Evolutionary conservation across 2,329 filamentous ascomycete species (phyloP).

Genomic region (Arthrinium puccinioides): DNA sequence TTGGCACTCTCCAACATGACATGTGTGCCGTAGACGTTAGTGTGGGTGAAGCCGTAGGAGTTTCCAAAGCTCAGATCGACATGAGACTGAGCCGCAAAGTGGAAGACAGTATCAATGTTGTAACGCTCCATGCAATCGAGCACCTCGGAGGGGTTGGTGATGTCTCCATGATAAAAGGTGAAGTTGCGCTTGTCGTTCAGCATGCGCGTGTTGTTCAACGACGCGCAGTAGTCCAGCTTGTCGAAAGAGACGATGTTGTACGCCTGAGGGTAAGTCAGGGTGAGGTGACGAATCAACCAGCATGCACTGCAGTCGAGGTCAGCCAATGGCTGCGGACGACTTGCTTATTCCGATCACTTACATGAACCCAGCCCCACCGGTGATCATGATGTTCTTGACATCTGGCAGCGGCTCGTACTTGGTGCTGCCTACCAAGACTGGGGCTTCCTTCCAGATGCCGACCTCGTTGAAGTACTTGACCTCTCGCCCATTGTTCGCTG

Average conservation of each 20-base stretch:
- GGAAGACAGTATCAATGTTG: conserved; percentile 72
- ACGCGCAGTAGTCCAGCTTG: conserved; percentile 77
- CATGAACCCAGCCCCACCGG: conserved; percentile 82
- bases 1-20: conserved; percentile 71
- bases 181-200: conserved; percentile 66
- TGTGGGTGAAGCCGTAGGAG: conserved; percentile 73
- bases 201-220: conserved; percentile 69
- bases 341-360: conserved; percentile 31
- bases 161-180: conserved; percentile 71
- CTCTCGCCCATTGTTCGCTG: no score
- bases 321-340: conserved; percentile 11
- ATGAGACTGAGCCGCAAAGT: conserved; percentile 81
- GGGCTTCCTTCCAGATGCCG: conserved; percentile 65
- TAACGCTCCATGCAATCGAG: conserved; percentile 63
- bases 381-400: conserved; percentile 76
- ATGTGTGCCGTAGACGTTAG: conserved; percentile 80
- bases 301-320: conserved; percentile 51
- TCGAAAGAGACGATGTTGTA: conserved; percentile 81
- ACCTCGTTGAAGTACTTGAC: conserved; percentile 51
- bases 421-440: conserved; percentile 61
- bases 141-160: conserved; percentile 64
- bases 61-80: conserved; percentile 79
- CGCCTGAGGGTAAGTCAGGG: conserved; percentile 61
- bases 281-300: conserved; percentile 75
- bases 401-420: conserved; percentile 61